A percentile compares a stretch with the other conserved stretches of the same genome.
phyloP scores from a whole-genome alignment of 2,329 filamentous ascomycete species.

The Phyllosticta capitalensis region DNA sequence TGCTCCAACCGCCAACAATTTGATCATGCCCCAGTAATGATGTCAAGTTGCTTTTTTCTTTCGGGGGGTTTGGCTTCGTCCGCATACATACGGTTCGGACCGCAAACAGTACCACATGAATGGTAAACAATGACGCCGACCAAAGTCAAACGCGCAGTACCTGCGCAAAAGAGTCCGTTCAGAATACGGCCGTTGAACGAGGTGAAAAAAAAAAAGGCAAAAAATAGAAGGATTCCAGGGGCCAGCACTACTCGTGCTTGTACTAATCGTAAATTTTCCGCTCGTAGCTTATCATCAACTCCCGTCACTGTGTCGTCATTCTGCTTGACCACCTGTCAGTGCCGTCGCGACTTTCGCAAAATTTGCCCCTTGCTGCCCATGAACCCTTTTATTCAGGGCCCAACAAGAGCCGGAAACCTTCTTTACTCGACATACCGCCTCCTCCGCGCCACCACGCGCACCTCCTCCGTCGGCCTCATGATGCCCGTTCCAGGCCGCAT shows the following conservation, averaged over 20 bases:
- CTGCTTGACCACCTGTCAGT: too few relatives aligned
- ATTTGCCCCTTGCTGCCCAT: background rate
- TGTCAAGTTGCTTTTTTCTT: too few relatives aligned
- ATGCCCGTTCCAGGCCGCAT: conserved; percentile 12
- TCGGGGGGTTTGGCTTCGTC: too few relatives aligned
- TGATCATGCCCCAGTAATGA: too few relatives aligned
- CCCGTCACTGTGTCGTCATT: background rate
- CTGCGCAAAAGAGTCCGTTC: background rate
- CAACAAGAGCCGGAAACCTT: too few relatives aligned
- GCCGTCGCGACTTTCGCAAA: too few relatives aligned
- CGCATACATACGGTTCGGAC: too few relatives aligned
- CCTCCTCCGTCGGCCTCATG: conserved; percentile 1
- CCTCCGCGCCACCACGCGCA: conserved; percentile 2
- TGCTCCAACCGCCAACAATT: too few relatives aligned
- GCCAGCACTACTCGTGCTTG: background rate
- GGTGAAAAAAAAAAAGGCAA: background rate
- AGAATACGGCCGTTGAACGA: background rate
- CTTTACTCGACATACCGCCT: background rate
- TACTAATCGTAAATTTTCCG: background rate
- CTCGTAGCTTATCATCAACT: background rate
- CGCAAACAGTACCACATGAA: too few relatives aligned
- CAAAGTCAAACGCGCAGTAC: background rate
- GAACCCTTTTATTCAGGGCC: too few relatives aligned
- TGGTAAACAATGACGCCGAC: background rate
- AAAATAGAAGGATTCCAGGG: background rate